These are phyloP conservation scores for Xylaria curta DNA, from an alignment of 495 filamentous ascomycete genomes.

Conservation along the genomic window DNA sequence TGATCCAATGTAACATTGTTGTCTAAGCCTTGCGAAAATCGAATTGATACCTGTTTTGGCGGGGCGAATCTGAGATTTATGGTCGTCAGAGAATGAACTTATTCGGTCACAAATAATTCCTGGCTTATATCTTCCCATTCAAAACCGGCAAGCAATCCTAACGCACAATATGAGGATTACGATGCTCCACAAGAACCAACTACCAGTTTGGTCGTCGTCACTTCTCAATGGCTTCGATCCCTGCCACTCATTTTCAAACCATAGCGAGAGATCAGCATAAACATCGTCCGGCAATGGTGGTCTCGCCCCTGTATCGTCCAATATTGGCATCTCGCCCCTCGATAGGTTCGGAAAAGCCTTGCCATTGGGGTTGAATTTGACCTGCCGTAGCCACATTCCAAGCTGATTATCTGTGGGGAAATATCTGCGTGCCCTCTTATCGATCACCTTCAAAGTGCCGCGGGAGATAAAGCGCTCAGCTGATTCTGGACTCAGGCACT, in stretches of 20 bases:
- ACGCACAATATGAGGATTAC: neutral
- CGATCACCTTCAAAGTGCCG: neutral
- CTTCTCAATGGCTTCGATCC: neutral
- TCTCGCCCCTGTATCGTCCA: neutral
- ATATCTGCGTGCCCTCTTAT: neutral
- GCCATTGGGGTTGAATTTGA: slow-evolving; percentile 16
- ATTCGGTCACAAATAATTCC: too few species aligned
- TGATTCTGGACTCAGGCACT: neutral
- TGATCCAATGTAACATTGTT: too few species aligned
- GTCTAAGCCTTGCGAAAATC: too few species aligned
- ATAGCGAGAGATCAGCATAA: neutral
- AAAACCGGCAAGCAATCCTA: neutral
- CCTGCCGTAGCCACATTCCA: neutral
- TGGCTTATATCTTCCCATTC: neutral
- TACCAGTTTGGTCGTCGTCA: neutral
- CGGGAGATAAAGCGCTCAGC: slow-evolving; percentile 19
- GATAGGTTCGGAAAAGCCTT: neutral
- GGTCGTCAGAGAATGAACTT: too few species aligned
- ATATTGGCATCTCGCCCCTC: slow-evolving; percentile 9
- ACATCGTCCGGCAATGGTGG: neutral
- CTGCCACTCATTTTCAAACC: slow-evolving; percentile 21
- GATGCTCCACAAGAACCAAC: neutral
- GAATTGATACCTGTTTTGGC: too few species aligned
- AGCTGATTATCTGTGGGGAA: neutral
- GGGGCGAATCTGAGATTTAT: too few species aligned